A percentile compares a stretch with the other conserved stretches of the same genome.
These are phyloP conservation scores for Trichoderma guizhouense DNA, from an alignment of 2,329 filamentous ascomycete genomes.

Conservation along the genomic window DNA sequence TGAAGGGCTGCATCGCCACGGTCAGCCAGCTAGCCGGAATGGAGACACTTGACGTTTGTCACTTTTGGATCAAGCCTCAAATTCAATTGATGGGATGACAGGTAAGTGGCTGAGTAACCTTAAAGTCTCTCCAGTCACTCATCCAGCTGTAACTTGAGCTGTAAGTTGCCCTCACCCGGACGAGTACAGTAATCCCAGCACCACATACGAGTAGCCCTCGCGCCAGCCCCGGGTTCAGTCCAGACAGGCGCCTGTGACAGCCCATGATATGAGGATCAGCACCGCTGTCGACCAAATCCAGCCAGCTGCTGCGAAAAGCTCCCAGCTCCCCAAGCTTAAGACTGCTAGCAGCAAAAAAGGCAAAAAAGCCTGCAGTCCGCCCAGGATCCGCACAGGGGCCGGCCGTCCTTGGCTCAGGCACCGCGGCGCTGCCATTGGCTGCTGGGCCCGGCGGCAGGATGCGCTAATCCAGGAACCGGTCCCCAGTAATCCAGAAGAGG, in stretches of 20 bases:
- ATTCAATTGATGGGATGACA: not conserved
- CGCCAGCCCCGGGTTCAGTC: not conserved
- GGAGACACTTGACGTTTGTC: not conserved
- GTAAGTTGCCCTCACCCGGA: not conserved
- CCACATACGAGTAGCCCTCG: not conserved
- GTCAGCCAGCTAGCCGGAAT: not conserved
- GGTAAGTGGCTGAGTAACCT: not conserved
- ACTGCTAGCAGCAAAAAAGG: not conserved
- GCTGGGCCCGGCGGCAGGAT: conserved; percentile 6
- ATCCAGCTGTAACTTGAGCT: not conserved
- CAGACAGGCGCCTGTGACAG: not conserved
- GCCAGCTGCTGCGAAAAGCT: not conserved
- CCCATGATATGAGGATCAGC: conserved; percentile 9
- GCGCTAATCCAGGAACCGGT: conserved; percentile 29
- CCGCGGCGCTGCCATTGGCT: conserved; percentile 24
- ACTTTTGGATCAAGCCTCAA: not conserved
- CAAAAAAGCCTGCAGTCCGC: not conserved
- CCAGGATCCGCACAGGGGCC: conserved; percentile 20
- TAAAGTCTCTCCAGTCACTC: not conserved
- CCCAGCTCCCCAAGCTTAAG: not conserved
- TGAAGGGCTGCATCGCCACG: not conserved
- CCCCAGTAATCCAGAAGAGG: not conserved
- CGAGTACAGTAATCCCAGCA: not conserved
- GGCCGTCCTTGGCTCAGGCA: conserved; percentile 26
- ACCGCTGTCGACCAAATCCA: not conserved